These are phyloP conservation scores for Quercus dentata DNA, from an alignment of 306 rosid species.

Conservation along the genomic window DNA sequence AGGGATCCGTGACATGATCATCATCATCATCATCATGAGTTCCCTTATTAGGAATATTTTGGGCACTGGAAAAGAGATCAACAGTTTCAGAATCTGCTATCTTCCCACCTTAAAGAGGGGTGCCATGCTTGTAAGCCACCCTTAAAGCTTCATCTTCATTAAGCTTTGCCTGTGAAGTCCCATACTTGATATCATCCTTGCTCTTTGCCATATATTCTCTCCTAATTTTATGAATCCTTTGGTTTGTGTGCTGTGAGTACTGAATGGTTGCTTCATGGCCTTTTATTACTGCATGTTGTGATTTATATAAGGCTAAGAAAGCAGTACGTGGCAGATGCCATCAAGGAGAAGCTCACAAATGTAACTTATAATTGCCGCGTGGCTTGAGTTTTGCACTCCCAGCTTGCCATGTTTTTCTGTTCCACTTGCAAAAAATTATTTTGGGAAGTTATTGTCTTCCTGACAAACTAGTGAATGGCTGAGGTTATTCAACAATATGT, in stretches of 20 bases:
- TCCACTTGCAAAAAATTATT: too few relatives aligned
- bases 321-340: background rate
- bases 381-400: too few relatives aligned
- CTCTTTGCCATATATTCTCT: slow-evolving; percentile 51
- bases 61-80: slow-evolving; percentile 45
- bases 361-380: background rate
- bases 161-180: slow-evolving; percentile 50
- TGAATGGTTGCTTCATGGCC: too few relatives aligned
- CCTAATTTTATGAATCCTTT: too few relatives aligned
- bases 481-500: too few relatives aligned
- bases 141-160: slow-evolving; percentile 52
- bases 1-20: slow-evolving; percentile 6
- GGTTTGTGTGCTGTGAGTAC: too few relatives aligned
- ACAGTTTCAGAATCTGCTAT: slow-evolving; percentile 54
- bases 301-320: background rate
- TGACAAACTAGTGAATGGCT: too few relatives aligned
- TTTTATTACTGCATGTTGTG: background rate
- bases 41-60: slow-evolving; percentile 10
- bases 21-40: background rate
- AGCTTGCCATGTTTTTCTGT: too few relatives aligned
- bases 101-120: slow-evolving; percentile 69
- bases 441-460: too few relatives aligned
- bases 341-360: background rate
- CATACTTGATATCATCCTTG: slow-evolving; percentile 50
- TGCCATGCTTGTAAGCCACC: slow-evolving; percentile 49